Evolutionary conservation across 805 yeast genomes (phyloP).

Genomic region (Zygosaccharomyces pseudorouxii): DNA sequence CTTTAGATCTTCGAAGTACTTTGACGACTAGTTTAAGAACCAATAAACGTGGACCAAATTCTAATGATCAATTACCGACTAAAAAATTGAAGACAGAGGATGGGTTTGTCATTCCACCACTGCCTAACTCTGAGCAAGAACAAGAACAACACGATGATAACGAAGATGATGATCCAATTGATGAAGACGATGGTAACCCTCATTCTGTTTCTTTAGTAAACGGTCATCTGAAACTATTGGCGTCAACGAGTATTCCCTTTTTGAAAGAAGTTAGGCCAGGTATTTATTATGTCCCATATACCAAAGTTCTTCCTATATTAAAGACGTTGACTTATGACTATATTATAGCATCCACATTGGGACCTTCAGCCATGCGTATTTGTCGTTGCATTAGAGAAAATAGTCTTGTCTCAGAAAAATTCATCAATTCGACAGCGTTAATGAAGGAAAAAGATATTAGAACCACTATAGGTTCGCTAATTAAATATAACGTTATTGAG

Average conservation of each 20-base stretch:
- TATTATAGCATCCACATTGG: slow-evolving; percentile 55
- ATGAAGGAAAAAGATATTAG: slow-evolving; percentile 75
- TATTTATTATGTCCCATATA: slow-evolving; percentile 58
- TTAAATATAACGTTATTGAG: slow-evolving; percentile 69
- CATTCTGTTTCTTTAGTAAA: slow-evolving; percentile 39
- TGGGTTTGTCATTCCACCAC: slow-evolving; percentile 33
- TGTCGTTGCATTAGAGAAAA: slow-evolving; percentile 69
- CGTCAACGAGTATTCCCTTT: slow-evolving; percentile 51
- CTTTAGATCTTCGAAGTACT: slow-evolving; percentile 43
- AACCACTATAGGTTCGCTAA: slow-evolving; percentile 59
- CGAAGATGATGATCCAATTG: slow-evolving; percentile 34
- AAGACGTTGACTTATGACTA: slow-evolving; percentile 52
- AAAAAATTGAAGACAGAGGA: slow-evolving; percentile 44
- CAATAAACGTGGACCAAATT: slow-evolving; percentile 36
- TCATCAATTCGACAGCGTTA: slow-evolving; percentile 67
- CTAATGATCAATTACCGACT: slow-evolving; percentile 16
- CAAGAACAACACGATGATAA: slow-evolving; percentile 26
- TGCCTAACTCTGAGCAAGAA: slow-evolving; percentile 28
- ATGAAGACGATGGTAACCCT: slow-evolving; percentile 34
- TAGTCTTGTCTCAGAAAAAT: slow-evolving; percentile 78
- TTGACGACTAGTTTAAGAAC: slow-evolving; percentile 40
- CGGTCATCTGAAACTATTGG: slow-evolving; percentile 66
- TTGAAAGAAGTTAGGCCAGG: slow-evolving; percentile 54
- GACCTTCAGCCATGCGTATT: slow-evolving; percentile 63
- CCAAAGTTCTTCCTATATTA: slow-evolving; percentile 43